Evolutionary conservation across 495 filamentous ascomycete genomes (phyloP), one percentile per base, ranked within the genome.

Genomic region (Cercophora scortea): DNA sequence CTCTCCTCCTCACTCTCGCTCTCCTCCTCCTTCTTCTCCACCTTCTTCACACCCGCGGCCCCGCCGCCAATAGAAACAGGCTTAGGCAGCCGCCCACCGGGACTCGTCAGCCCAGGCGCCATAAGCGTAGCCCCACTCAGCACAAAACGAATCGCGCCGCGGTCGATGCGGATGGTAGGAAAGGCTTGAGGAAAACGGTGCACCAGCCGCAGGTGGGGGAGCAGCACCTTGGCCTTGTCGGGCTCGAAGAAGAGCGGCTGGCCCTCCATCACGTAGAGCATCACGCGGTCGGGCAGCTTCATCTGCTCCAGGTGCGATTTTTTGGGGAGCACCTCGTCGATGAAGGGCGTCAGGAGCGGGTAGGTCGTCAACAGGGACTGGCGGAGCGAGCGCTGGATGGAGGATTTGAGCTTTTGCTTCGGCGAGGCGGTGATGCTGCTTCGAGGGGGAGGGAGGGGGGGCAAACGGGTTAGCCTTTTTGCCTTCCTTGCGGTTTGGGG

Each of bases 401-500:
- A 96, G 60, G 92, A 95, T 72, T 97, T 98, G 70, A 98, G 89
- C 79, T 97, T 98, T 55, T 89, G 87, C 70, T 92, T 93, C 50
- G 87, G 83, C 50, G 85, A 84, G 8, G 84, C 70, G 61, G 82
- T 76, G 67, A 96, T 82, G 52, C 87, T 92, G 64, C 43, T 47
- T 19, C 13, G 25, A 16, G 32, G 42, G 40, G 9, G 53, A 58
- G n/a, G n/a, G 47, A 36, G 13, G 57, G 19, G 45, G 33, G 38
- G 39, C 40, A 45, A 12, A 6, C 17, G 43, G 44, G 50, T 48
- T 49, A 50, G 49, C 42, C 19, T 42, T 33, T 15, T 32, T n/a
- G n/a, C n/a, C 13, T 17, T 49, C 5, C 38, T 8, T n/a, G 9
- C 19, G 8, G n/a, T n/a, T n/a, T n/a, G n/a, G 55, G 15, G 16